These are phyloP conservation scores for Sclerotinia spermophila DNA, from an alignment of 2,329 filamentous ascomycete species.

Conservation along the genomic window DNA sequence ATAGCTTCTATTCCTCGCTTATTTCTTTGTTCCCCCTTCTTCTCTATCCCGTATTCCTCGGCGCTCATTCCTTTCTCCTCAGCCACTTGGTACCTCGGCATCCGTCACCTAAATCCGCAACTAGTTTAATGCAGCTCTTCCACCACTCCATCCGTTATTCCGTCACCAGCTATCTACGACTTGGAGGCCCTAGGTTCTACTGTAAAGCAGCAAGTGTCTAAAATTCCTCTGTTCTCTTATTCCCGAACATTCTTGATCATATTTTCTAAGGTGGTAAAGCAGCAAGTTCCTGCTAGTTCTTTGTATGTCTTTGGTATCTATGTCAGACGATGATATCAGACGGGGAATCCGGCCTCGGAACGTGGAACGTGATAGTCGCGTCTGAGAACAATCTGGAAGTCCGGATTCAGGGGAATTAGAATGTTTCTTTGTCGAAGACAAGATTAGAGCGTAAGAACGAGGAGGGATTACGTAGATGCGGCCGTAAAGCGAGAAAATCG, in stretches of 20 bases:
- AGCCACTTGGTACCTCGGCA: background rate
- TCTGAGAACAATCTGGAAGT: background rate
- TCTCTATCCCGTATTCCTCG: background rate
- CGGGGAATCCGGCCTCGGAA: background rate
- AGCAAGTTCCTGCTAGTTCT: background rate
- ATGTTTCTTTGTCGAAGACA: background rate
- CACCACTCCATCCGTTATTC: background rate
- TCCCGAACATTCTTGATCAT: background rate
- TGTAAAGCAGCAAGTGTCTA: background rate
- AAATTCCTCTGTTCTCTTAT: conserved; percentile 3
- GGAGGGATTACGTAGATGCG: background rate
- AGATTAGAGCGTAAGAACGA: background rate
- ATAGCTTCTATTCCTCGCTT: background rate
- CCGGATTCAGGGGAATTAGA: background rate
- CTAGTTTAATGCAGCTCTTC: background rate
- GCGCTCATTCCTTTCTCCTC: background rate
- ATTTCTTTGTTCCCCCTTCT: background rate
- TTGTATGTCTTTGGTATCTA: background rate
- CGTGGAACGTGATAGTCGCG: background rate
- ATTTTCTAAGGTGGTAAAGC: background rate
- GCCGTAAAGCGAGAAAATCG: background rate
- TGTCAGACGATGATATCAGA: background rate
- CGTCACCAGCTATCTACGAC: background rate
- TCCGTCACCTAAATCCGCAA: background rate
- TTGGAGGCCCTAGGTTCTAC: too few species aligned